Percentiles rank a stretch among this genome's conserved stretches.
These are phyloP conservation scores for Bimuria novae-zelandiae DNA, from an alignment of 2,329 filamentous ascomycete species.

Conservation along the genomic window DNA sequence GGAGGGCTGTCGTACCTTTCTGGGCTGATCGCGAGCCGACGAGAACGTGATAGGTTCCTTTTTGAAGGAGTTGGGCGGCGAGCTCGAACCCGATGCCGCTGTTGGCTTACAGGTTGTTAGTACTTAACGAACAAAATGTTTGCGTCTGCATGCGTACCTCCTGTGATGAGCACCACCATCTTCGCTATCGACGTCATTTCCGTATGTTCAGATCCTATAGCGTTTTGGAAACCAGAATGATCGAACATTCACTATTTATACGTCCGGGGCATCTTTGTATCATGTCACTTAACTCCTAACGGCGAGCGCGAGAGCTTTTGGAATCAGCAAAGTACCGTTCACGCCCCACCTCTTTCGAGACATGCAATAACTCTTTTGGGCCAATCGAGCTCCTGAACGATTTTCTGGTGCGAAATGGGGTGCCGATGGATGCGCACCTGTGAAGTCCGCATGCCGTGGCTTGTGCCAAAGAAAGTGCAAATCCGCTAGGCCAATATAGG, in stretches of 20 bases:
- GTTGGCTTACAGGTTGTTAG: constrained; percentile 38
- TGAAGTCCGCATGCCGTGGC: not conserved
- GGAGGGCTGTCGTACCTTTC: constrained; percentile 32
- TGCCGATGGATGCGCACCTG: not conserved
- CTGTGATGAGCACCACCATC: constrained; percentile 44
- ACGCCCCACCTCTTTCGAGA: not conserved
- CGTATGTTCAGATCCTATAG: not conserved
- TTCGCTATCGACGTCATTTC: constrained; percentile 28
- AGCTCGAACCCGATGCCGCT: constrained; percentile 57
- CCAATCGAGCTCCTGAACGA: not conserved
- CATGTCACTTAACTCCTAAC: not conserved
- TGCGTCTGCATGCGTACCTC: constrained; percentile 27
- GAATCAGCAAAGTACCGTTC: not conserved
- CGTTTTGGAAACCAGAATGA: not conserved
- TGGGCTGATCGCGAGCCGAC: constrained; percentile 25
- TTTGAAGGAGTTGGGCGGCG: constrained; percentile 45
- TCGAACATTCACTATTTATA: not conserved
- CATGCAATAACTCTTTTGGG: not conserved
- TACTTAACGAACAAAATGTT: constrained; percentile 1
- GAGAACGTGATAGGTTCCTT: constrained; percentile 40
- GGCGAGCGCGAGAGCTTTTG: not conserved
- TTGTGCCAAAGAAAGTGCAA: not conserved
- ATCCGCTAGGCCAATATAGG: not conserved
- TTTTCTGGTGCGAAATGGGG: not conserved
- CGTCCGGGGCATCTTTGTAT: not conserved